Base-by-base conservation (phyloP, 2,329 filamentous ascomycete genomes). In the Chrysoporthe deuterocubensis region DNA sequence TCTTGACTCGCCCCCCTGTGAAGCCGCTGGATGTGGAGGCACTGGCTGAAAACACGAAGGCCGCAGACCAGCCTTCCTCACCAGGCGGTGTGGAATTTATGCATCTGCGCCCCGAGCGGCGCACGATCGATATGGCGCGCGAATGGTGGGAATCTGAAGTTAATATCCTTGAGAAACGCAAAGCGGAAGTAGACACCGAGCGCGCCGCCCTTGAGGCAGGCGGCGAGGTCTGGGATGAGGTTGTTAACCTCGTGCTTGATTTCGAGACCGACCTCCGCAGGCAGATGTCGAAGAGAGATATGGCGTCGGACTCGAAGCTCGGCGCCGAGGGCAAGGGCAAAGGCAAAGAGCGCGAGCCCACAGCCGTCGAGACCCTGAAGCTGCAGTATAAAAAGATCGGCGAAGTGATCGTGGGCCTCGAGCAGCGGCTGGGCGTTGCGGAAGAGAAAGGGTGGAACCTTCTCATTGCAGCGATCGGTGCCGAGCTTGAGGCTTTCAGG, bases 381-480 rank as follows among this genome's bases (percentile, higher is more conserved):
- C 74, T 75, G 4, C 85, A 89, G 66, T 78, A 91, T 21, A 74
- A 73, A 4, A 82, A 85, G 69, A 89, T 94, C 83, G 81, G 84
- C 40, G 75, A 74, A 3, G 84, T 90, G 4, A 83, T 90, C 14
- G 72, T 74, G 0, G 83, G 84, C 2, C 78, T 95, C 4, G 83
- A 89, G 64, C 78, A 81, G 18, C 83, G 84, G 26, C 73, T 89
- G 37, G 79, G 82, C 1, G 74, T 84, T 2, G 89, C 89, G 0
- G 87, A 91, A 69, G 79, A 82, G 1, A 86, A 86, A 67, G 83
- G 85, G 18, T 95, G 92, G 92, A 94, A 90, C 67, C 79, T 94
- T 18, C 81, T 95, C 21, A 89, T 94, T 4, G 92, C 88, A 63
- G 91, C 91, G 13, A 88, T 95, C 44, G 90, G 91, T 0, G 92